phyloP scores from a whole-genome alignment of 176 grass and related monocot species.

The Pontederia paniculata region DNA sequence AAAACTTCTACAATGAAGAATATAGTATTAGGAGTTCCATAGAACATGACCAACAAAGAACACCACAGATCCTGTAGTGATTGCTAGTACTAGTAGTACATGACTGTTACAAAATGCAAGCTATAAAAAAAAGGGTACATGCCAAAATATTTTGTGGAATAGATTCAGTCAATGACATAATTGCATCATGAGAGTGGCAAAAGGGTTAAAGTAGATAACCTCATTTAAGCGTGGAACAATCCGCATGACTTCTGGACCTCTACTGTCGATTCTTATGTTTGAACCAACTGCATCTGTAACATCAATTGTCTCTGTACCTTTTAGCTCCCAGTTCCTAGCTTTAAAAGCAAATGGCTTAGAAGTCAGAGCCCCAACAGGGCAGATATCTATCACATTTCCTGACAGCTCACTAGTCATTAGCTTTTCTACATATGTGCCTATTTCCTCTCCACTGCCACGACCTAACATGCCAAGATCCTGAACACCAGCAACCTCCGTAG shows the following conservation, averaged over 20 bases:
- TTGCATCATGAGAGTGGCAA: neutral
- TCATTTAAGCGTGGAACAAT: constrained; percentile 91
- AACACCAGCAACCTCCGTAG: constrained; percentile 92
- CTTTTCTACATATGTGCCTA: constrained; percentile 94
- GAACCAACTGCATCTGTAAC: constrained; percentile 94
- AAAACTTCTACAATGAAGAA: too few relatives aligned
- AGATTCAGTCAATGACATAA: neutral
- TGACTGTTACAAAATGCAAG: too few relatives aligned
- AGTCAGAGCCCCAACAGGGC: constrained; percentile 93
- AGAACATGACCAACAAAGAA: too few relatives aligned
- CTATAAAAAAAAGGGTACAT: neutral
- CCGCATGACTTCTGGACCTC: constrained; percentile 96
- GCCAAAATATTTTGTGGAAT: neutral
- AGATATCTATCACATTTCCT: constrained; percentile 99
- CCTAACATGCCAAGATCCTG: constrained; percentile 93
- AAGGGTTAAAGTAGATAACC: constrained; percentile 28
- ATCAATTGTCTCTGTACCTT: constrained; percentile 90
- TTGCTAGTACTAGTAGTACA: too few relatives aligned
- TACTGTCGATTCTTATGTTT: constrained; percentile 94
- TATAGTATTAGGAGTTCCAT: too few relatives aligned
- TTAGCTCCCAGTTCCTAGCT: constrained; percentile 95
- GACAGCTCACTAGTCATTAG: constrained; percentile 98
- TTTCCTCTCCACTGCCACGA: constrained; percentile 97
- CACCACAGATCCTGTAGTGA: too few relatives aligned
- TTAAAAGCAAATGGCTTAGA: constrained; percentile 99